phyloP scores from a whole-genome alignment of 768 basidiomycete species.

The Hydnomerulius pinastri region DNA sequence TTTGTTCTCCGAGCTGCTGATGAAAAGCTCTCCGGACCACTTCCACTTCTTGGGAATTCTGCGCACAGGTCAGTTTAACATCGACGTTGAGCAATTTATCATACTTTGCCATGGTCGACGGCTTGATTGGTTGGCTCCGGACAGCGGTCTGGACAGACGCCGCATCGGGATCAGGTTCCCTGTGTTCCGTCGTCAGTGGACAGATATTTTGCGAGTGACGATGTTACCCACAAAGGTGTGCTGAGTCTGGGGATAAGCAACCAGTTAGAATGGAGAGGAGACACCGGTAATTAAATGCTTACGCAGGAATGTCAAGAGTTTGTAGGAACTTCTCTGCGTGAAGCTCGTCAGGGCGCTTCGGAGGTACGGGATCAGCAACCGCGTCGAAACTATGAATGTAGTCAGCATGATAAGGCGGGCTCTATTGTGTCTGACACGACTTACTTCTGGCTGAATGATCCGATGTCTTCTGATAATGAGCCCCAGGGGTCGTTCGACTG shows the following conservation, averaged over 20 bases:
- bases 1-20: constrained; percentile 36
- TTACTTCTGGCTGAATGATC: constrained; percentile 11
- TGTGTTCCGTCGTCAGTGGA: constrained; percentile 3
- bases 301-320: constrained; percentile 28
- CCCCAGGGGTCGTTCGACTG: constrained; percentile 14
- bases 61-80: constrained; percentile 4
- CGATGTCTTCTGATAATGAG: constrained; percentile 9
- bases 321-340: constrained; percentile 27
- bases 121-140: constrained; percentile 14
- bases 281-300: constrained; percentile 7
- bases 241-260: constrained; percentile 20
- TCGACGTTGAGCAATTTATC: neutral
- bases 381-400: constrained; percentile 6
- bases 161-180: constrained; percentile 13
- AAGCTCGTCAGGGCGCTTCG: constrained; percentile 22
- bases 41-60: constrained; percentile 65
- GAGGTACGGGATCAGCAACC: constrained; percentile 8
- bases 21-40: constrained; percentile 61
- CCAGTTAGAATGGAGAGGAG: neutral
- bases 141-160: constrained; percentile 4
- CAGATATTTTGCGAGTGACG: neutral
- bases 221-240: constrained; percentile 24
- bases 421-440: neutral
- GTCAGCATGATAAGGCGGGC: neutral
- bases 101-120: constrained; percentile 27